Evolutionary conservation across 768 basidiomycete species (phyloP).

Genomic region (Rubroboletus satanas): DNA sequence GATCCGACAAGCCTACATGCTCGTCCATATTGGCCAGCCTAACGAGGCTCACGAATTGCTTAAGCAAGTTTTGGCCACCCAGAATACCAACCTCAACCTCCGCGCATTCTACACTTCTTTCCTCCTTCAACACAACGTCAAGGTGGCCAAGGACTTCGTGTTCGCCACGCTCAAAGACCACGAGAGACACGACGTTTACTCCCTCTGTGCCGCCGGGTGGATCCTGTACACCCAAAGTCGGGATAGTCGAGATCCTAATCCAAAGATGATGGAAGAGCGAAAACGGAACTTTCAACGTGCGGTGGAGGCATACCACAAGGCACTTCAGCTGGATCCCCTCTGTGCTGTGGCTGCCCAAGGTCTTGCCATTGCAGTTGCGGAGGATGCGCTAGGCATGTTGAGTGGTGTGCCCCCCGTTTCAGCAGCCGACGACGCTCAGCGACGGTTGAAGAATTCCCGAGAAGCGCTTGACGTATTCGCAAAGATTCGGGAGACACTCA

Average conservation of each 20-base stretch:
- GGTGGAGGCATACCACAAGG: constrained; percentile 92
- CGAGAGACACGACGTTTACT: constrained; percentile 86
- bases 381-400: constrained; percentile 76
- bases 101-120: constrained; percentile 94
- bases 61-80: constrained; percentile 83
- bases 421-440: constrained; percentile 60
- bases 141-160: constrained; percentile 85
- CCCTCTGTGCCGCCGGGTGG: constrained; percentile 86
- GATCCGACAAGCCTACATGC: constrained; percentile 83
- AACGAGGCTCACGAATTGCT: constrained; percentile 84
- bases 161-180: constrained; percentile 81
- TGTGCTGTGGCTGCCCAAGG: constrained; percentile 96
- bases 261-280: constrained; percentile 56
- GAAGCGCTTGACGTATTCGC: constrained; percentile 89
- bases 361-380: constrained; percentile 89
- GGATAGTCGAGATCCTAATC: constrained; percentile 67
- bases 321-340: constrained; percentile 73
- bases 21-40: constrained; percentile 60
- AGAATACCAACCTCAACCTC: constrained; percentile 75
- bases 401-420: constrained; percentile 48
- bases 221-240: constrained; percentile 82
- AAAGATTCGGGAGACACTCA: constrained; percentile 83
- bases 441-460: constrained; percentile 67
- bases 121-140: constrained; percentile 74
- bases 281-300: constrained; percentile 72